phyloP scores from a whole-genome alignment of 805 yeast genomes.

The Wickerhamiella kazuoi region DNA sequence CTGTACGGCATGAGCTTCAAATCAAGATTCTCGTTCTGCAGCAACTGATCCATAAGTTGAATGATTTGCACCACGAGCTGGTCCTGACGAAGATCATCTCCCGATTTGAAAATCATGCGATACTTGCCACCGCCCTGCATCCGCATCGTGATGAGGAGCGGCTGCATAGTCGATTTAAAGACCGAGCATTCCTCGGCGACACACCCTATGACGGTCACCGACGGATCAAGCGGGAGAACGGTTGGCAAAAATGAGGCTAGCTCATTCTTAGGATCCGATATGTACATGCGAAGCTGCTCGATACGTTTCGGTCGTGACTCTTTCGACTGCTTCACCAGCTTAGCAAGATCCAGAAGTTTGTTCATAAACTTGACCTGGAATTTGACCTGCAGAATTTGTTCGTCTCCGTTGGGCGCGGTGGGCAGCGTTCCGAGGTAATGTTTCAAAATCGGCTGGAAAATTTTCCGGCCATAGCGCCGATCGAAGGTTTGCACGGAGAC shows the following conservation, averaged over 20 bases:
- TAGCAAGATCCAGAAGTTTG: constrained; percentile 46
- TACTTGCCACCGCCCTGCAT: constrained; percentile 37
- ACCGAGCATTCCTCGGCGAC: constrained; percentile 67
- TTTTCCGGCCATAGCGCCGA: constrained; percentile 33
- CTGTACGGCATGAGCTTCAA: constrained; percentile 73
- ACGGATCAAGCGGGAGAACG: constrained; percentile 70
- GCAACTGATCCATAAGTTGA: constrained; percentile 70
- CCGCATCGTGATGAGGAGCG: constrained; percentile 64
- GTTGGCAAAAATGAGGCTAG: constrained; percentile 33
- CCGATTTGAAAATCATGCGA: constrained; percentile 82
- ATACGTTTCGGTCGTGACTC: constrained; percentile 66
- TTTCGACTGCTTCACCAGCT: constrained; percentile 41
- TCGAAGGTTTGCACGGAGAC: constrained; percentile 64
- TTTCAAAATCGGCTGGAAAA: constrained; percentile 30
- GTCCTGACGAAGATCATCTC: constrained; percentile 92
- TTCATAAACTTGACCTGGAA: constrained; percentile 56
- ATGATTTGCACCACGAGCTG: constrained; percentile 92
- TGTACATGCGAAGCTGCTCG: constrained; percentile 43
- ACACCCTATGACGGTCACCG: constrained; percentile 52
- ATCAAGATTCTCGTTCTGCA: constrained; percentile 80
- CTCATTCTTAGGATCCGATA: constrained; percentile 31
- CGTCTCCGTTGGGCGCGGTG: constrained; percentile 16
- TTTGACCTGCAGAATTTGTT: constrained; percentile 16
- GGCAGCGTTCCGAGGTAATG: constrained; percentile 27
- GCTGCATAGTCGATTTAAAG: constrained; percentile 80